Percentiles rank a stretch among this genome's conserved stretches.
Conservation (phyloP, 176 grass and related monocot genomes). For the Oryza brachyantha region DNA sequence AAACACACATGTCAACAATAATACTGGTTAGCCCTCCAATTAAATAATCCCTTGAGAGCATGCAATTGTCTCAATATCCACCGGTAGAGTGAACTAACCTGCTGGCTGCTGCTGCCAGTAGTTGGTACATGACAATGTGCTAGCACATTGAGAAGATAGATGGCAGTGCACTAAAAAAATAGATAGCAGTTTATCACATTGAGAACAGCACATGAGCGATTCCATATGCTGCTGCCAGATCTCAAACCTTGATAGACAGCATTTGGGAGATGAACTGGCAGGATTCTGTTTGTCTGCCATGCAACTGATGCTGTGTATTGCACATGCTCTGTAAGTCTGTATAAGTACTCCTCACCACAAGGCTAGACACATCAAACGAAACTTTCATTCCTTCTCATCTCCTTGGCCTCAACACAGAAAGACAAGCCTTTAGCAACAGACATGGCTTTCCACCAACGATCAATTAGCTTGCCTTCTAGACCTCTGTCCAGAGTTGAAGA, state of each 20-base stretch:
- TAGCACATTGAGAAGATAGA: not conserved
- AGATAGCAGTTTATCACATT: not conserved
- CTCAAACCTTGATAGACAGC: conserved; percentile 14
- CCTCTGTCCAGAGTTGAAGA: conserved; percentile 6
- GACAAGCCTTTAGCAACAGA: not conserved
- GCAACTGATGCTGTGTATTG: not conserved
- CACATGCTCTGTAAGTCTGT: not conserved
- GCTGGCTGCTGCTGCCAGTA: conserved; percentile 16
- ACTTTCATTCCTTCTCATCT: not conserved
- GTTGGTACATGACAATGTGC: conserved; percentile 11
- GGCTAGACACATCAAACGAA: not conserved
- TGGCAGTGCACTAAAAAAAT: not conserved
- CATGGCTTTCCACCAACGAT: conserved; percentile 28
- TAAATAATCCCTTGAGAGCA: too few species aligned
- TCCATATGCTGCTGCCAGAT: not conserved
- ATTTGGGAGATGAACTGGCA: conserved; percentile 12
- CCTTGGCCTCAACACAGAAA: not conserved
- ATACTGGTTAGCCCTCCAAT: too few species aligned
- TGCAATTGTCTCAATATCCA: not conserved
- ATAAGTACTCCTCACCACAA: not conserved
- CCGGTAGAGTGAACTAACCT: not conserved
- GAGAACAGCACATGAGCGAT: not conserved
- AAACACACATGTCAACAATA: too few species aligned
- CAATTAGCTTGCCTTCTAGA: conserved; percentile 32
- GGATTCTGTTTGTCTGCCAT: conserved; percentile 4